Base-by-base conservation (phyloP, 148 eudicot genomes). In the Chenopodium formosanum region DNA sequence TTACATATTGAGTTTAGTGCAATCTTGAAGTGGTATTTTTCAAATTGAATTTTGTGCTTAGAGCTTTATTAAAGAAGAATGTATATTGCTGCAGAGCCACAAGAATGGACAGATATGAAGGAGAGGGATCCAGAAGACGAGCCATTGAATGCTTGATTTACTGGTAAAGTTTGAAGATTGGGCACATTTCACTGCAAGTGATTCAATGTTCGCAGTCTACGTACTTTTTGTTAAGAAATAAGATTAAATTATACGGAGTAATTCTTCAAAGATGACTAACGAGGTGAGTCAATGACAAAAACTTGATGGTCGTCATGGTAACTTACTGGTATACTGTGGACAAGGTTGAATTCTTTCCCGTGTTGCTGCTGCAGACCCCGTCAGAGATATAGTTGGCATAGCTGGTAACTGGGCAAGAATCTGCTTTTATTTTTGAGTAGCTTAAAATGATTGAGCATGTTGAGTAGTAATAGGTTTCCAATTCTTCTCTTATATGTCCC, bases 41-140 rank as follows among this genome's bases (percentile, higher is more conserved):
- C 19, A 44, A 62, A 23, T 62, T 40, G 6, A 8, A 46, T 20
- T 9, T 2, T 74, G 48, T 50, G 17, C 40, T 60, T 64, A 2
- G 47, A 74, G 34, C 34, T 17, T 47, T 31, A 5, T 17, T 81
- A 12, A 81, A 40, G 7, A 56, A 27, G 73, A 6, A 23, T n/a
- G 4, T 68, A 48, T 74, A 66, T 44, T 64, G 74, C 58, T 82
- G 75, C 87, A 89, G 91, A 86, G 67, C 70, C 90, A 44, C 88
- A 86, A 83, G 91, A 89, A 34, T 89, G 90, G 89, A 85, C 84
- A 58, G 66, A 78, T 19, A 73, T 84, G 85, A 89, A 81, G 80
- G 91, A 89, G 78, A 87, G 85, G 73, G 91, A 89, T 53, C 70
- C 79, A 11, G 91, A 89, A 81, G 88, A 85, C 0, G 91, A 89